phyloP scores from a whole-genome alignment of 345 rosid genomes.

The Citrus sinensis region DNA sequence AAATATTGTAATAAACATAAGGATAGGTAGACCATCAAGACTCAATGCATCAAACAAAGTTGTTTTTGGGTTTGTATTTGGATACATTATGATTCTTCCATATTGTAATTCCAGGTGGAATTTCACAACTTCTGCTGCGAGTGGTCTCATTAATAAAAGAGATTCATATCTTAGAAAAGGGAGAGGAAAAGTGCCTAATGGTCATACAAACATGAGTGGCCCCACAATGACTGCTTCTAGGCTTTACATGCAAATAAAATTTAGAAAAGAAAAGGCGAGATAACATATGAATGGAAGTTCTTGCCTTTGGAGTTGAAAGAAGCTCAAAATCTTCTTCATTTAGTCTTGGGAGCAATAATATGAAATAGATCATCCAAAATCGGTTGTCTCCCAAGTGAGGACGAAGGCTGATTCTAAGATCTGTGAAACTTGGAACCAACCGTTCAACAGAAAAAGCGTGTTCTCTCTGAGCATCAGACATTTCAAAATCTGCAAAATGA shows the following conservation, averaged over 20 bases:
- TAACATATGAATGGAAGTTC: constrained; percentile 4
- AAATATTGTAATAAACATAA: not conserved
- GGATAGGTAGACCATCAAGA: not conserved
- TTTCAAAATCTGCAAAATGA: constrained; percentile 49
- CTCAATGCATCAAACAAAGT: not conserved
- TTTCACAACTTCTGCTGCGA: not conserved
- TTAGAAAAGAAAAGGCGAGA: not conserved
- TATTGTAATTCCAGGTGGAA: not conserved
- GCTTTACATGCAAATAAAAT: not conserved
- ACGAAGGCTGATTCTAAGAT: constrained; percentile 43
- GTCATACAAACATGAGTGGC: not conserved
- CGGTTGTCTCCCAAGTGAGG: constrained; percentile 35
- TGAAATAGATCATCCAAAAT: constrained; percentile 77
- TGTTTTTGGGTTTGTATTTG: not conserved
- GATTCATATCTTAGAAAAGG: not conserved
- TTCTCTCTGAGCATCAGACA: constrained; percentile 54
- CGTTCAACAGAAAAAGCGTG: constrained; percentile 53
- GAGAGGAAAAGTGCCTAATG: not conserved
- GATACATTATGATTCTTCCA: too few species aligned
- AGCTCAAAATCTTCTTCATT: constrained; percentile 52
- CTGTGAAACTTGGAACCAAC: constrained; percentile 48
- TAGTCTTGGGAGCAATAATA: constrained; percentile 66
- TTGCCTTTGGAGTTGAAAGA: constrained; percentile 61
- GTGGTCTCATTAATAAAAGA: not conserved
- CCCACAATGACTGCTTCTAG: not conserved